These are phyloP conservation scores for Aspergillus intermedius DNA, from an alignment of 2,329 filamentous ascomycete species.

Conservation along the genomic window DNA sequence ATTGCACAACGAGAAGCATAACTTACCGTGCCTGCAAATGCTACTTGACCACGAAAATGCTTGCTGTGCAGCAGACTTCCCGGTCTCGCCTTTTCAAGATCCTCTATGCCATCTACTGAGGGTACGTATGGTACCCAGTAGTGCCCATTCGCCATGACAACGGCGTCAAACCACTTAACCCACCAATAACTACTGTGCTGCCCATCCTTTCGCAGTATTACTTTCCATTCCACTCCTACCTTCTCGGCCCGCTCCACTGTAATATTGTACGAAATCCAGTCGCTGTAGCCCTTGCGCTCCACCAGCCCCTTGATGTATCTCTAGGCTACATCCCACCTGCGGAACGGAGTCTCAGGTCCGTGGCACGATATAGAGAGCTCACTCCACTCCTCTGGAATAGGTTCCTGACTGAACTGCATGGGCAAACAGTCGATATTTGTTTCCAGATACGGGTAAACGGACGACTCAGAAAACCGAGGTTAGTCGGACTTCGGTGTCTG, in stretches of 20 bases:
- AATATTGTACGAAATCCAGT: conserved; percentile 37
- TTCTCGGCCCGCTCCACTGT: conserved; percentile 48
- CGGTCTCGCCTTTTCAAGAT: conserved; percentile 27
- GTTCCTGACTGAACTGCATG: conserved; percentile 53
- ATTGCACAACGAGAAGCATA: background rate
- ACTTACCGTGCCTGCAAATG: background rate
- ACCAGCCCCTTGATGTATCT: background rate
- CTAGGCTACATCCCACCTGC: background rate
- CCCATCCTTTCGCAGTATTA: conserved; percentile 37
- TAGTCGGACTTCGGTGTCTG: conserved; percentile 33
- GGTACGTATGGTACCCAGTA: conserved; percentile 48
- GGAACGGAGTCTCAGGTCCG: conserved; percentile 40
- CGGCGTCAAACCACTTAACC: conserved; percentile 53
- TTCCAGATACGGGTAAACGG: conserved; percentile 54
- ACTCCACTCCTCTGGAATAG: conserved; percentile 39
- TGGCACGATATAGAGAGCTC: conserved; percentile 38
- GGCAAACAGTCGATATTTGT: conserved; percentile 52
- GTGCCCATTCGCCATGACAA: conserved; percentile 39
- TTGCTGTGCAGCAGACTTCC: background rate
- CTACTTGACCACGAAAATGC: background rate
- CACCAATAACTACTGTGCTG: conserved; percentile 49
- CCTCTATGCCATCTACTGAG: conserved; percentile 24
- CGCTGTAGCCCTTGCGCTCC: conserved; percentile 39
- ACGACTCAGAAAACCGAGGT: conserved; percentile 48
- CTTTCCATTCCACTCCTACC: conserved; percentile 42